Base-by-base conservation (phyloP, 78 protist species). In the Dictyostelium capitatum region DNA sequence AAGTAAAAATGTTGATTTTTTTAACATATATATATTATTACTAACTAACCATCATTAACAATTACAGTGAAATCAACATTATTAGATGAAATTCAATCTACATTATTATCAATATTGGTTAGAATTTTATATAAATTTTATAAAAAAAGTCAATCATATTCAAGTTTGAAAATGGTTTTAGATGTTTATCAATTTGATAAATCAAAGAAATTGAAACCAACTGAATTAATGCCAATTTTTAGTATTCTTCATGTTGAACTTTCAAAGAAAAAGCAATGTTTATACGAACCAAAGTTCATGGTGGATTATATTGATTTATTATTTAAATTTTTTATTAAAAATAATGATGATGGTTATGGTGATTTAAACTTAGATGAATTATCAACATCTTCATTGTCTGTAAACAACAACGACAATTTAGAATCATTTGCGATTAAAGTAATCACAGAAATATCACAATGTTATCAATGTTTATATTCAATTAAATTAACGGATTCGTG, bases 61-160 rank as follows among this genome's bases (percentile, higher is more conserved):
- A 56, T 32, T 51, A 2, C 15, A 70, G 81, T 70, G 62, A 72
- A 65, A 79, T 25, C 41, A 30, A 56, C 8, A 50, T 14, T 19
- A 8, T 43, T 72, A 37, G 57, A 83, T 14, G 91, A 83, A 83
- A 46, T 70, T 9, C 25, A 30, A 30, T 72, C 91, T 20, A 85
- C 92, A 28, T 48, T 85, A 41, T 85, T 72, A n/a, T 72, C 92
- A 43, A 85, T 85, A 15, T 30, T 75, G 6, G 47, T 65, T 46
- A 72, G 77, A 56, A 25, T 74, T 23, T 12, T 85, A 9, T 74
- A 47, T 73, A 72, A 23, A 75, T 59, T n/a, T 62, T 74, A 74
- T 75, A 85, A 75, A 75, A 85, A 75, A 32, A 67, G 3, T 37
- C 48, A 43, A 14, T 75, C 83, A 59, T 74, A 47, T 75, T 3